Conservation (phyloP, 768 basidiomycete species). For the Tulasnella sp. region DNA sequence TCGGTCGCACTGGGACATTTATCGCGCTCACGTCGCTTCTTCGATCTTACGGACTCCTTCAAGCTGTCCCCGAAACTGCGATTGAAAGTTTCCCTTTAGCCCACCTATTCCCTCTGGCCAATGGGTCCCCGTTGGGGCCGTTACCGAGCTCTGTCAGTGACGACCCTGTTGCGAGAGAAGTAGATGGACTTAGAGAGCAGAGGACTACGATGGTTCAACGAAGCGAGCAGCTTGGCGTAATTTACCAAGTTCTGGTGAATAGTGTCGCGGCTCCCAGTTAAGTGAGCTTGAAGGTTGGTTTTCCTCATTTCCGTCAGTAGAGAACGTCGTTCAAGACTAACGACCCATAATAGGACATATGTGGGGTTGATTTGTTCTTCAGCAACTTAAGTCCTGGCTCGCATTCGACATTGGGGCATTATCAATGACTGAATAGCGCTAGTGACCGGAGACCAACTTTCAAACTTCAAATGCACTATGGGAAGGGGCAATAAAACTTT, state of each 20-base stretch:
- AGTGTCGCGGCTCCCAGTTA: not conserved
- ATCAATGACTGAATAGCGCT: not conserved
- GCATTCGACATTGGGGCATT: not conserved
- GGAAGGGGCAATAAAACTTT: not conserved
- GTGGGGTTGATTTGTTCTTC: not conserved
- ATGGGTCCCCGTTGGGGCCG: constrained; percentile 54
- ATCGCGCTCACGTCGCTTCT: constrained; percentile 75
- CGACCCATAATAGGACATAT: not conserved
- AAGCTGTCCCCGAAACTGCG: constrained; percentile 25
- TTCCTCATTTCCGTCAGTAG: not conserved
- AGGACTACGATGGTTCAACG: constrained; percentile 66
- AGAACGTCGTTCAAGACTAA: not conserved
- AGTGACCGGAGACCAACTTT: too few relatives aligned
- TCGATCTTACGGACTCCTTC: constrained; percentile 44
- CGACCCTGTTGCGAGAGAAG: constrained; percentile 63
- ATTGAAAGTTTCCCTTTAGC: constrained; percentile 29
- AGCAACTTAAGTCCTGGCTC: not conserved
- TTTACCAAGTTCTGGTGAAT: constrained; percentile 24
- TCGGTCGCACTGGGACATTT: constrained; percentile 84
- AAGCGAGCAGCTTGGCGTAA: constrained; percentile 22
- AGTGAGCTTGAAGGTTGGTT: not conserved
- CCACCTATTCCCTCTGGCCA: constrained; percentile 30
- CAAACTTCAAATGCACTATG: not conserved
- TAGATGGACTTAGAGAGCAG: constrained; percentile 77
- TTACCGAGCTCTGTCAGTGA: constrained; percentile 45